Evolutionary conservation across 306 rosid genomes (phyloP).

Genomic region (Delonix regia): DNA sequence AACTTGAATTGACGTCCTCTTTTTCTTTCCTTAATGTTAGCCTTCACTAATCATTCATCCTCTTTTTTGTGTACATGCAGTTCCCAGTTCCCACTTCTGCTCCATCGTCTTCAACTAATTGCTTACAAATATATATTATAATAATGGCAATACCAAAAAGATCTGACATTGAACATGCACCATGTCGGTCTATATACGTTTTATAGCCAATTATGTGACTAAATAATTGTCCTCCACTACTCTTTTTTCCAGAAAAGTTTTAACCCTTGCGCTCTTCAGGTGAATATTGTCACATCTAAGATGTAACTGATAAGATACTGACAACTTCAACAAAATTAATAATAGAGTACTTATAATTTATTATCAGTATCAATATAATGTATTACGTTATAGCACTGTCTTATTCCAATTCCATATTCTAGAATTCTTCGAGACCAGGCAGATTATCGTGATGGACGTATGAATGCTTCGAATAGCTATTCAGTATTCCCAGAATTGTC

Average conservation of each 20-base stretch:
- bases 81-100: constrained; percentile 33
- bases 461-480: too few species aligned
- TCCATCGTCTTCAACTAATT: constrained; percentile 35
- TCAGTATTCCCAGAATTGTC: too few species aligned
- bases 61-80: constrained; percentile 43
- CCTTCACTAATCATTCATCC: constrained; percentile 39
- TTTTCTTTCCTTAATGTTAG: not conserved
- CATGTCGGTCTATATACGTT: constrained; percentile 42
- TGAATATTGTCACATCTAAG: constrained; percentile 45
- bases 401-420: too few species aligned
- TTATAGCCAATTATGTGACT: constrained; percentile 37
- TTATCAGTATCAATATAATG: too few species aligned
- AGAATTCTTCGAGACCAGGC: too few species aligned
- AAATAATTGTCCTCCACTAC: constrained; percentile 32
- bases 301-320: not conserved
- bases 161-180: constrained; percentile 47
- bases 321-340: not conserved
- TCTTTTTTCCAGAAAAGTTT: constrained; percentile 16
- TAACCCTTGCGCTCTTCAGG: constrained; percentile 25
- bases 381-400: too few species aligned
- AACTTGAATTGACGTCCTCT: not conserved
- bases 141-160: constrained; percentile 35
- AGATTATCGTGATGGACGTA: too few species aligned
- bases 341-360: not conserved
- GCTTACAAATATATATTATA: constrained; percentile 13